Percentiles rank a stretch among this genome's conserved stretches.
phyloP scores from a whole-genome alignment of 345 rosid species.

The Citrus sp. region DNA sequence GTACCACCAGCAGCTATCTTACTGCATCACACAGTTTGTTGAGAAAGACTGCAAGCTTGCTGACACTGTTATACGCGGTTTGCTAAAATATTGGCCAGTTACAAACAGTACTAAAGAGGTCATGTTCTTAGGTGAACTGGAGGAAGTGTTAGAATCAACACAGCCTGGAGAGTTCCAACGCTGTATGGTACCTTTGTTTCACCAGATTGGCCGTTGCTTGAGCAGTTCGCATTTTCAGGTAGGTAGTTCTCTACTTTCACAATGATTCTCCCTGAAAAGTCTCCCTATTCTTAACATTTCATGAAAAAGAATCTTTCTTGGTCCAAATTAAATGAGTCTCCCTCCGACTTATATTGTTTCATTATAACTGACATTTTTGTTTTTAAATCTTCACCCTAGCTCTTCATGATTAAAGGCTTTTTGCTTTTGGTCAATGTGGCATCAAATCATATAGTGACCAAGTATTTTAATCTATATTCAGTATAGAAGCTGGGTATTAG shows the following conservation, averaged over 20 bases:
- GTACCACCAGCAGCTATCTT: slow-evolving; percentile 82
- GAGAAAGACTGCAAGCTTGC: slow-evolving; percentile 88
- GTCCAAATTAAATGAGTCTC: neutral
- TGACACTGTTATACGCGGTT: slow-evolving; percentile 73
- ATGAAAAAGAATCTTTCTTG: neutral
- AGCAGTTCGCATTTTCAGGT: slow-evolving; percentile 92
- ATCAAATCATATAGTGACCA: neutral
- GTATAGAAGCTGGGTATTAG: neutral
- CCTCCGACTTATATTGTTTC: slow-evolving; percentile 1
- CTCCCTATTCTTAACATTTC: neutral
- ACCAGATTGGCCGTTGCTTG: slow-evolving; percentile 67
- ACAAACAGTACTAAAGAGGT: slow-evolving; percentile 91
- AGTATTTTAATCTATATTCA: neutral
- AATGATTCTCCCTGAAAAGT: slow-evolving; percentile 2
- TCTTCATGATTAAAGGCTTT: neutral
- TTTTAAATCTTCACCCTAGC: neutral
- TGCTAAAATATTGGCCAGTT: slow-evolving; percentile 81
- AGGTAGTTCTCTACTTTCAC: slow-evolving; percentile 3
- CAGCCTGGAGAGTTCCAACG: slow-evolving; percentile 86
- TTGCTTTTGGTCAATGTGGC: neutral
- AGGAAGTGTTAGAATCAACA: slow-evolving; percentile 89
- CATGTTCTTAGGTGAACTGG: slow-evolving; percentile 78
- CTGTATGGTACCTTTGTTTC: slow-evolving; percentile 79
- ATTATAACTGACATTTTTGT: neutral
- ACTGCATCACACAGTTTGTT: slow-evolving; percentile 81